Percentiles rank a stretch among this genome's conserved stretches.
These are phyloP conservation scores for Bondarzewia mesenterica DNA, from an alignment of 1,284 basidiomycete species.

Conservation along the genomic window DNA sequence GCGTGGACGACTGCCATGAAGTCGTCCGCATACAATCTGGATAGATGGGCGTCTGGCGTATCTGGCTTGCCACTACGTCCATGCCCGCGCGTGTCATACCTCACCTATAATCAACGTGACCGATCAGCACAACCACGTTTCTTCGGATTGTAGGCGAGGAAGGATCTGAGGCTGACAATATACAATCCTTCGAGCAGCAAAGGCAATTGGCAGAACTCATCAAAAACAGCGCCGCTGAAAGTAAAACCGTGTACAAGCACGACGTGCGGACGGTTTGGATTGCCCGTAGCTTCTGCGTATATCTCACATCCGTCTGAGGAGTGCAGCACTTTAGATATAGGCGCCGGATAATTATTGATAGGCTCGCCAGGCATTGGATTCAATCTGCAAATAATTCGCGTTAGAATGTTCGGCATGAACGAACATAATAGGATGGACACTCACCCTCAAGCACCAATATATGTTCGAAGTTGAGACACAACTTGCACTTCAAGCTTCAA, in stretches of 20 bases:
- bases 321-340: constrained; percentile 5
- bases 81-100: constrained; percentile 17
- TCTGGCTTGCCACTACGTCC: constrained; percentile 15
- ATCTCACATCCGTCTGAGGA: constrained; percentile 17
- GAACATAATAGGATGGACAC: too few relatives aligned
- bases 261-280: constrained; percentile 13
- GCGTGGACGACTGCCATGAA: constrained; percentile 12
- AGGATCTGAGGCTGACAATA: constrained; percentile 11
- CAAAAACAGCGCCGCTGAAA: constrained; percentile 12
- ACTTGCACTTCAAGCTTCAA: too few relatives aligned
- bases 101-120: constrained; percentile 8
- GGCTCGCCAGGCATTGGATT: neutral
- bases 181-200: constrained; percentile 10
- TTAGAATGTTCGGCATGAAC: too few relatives aligned
- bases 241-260: constrained; percentile 17
- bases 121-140: neutral
- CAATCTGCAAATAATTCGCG: too few relatives aligned
- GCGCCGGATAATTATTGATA: neutral
- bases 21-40: constrained; percentile 12
- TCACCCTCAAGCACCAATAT: neutral
- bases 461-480: too few relatives aligned
- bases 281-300: constrained; percentile 17
- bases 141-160: too few relatives aligned
- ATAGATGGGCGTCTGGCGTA: constrained; percentile 7
- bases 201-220: constrained; percentile 11